Conservation (phyloP, 805 yeast genomes). For the Starmerella powellii region DNA sequence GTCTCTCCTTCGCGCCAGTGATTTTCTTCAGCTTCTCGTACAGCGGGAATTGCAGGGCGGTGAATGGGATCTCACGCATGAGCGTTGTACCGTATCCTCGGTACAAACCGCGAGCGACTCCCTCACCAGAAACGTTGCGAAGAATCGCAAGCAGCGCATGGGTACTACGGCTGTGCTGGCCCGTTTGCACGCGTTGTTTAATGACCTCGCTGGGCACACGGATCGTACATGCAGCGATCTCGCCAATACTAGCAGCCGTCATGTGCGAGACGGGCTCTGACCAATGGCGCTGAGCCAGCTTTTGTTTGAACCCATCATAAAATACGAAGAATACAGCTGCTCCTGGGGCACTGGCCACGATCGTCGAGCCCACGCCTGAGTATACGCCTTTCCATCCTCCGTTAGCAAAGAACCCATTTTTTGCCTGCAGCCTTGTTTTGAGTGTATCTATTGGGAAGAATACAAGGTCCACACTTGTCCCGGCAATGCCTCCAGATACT, state of each 20-base stretch:
- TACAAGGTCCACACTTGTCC: constrained; percentile 86
- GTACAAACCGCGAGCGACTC: constrained; percentile 63
- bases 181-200: constrained; percentile 86
- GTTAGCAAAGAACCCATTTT: constrained; percentile 81
- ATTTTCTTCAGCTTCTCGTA: constrained; percentile 67
- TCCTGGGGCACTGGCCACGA: constrained; percentile 87
- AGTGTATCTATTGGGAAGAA: constrained; percentile 95
- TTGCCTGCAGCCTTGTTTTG: constrained; percentile 88
- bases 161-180: constrained; percentile 44
- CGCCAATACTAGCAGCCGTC: constrained; percentile 82
- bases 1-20: constrained; percentile 40
- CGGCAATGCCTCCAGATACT: constrained; percentile 75
- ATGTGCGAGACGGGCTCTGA: constrained; percentile 49
- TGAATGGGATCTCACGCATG: constrained; percentile 92
- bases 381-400: constrained; percentile 93
- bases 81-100: constrained; percentile 91
- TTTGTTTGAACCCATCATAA: constrained; percentile 42
- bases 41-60: constrained; percentile 87
- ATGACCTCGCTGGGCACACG: constrained; percentile 96
- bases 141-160: constrained; percentile 55
- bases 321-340: constrained; percentile 70
- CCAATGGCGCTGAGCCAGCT: constrained; percentile 5
- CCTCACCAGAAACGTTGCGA: constrained; percentile 61
- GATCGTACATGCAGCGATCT: constrained; percentile 81
- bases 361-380: constrained; percentile 83